Base-by-base conservation (phyloP, 2,329 filamentous ascomycete species). In the Colletotrichum lentis region DNA sequence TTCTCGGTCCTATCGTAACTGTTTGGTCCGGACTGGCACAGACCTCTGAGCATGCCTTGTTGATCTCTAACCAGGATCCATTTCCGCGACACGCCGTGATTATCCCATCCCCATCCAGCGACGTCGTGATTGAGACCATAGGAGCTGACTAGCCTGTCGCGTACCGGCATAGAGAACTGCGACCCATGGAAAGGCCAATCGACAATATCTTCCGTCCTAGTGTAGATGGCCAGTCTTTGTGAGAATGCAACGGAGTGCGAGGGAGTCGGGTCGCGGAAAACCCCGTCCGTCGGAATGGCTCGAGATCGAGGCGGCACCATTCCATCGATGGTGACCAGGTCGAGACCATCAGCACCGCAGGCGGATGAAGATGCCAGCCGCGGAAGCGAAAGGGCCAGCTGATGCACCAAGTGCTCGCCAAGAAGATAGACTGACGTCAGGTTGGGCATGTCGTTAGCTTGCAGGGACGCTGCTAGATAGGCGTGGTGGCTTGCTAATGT, bases 341-440 rank as follows among this genome's bases (percentile, higher is more conserved):
- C 22, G 12, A 49, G 10, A 46, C 1, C 20, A 49, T 2, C 12
- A 11, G 6, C 46, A 24, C 6, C 10, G 20, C 46, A 49, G 12
- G 20, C 12, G 1, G 8, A 24, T 27, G 22, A 5, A 16, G 8
- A 49, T 27, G 22, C 20, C 20, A 49, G 20, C 22, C 8, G 46
- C 6, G 46, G 46, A 16, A 2, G 6, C 46, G 20, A 27, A 2
- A 27, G 22, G 10, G 2, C 85, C 8, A 97, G 86, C 8, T 90
- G 85, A 72, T 97, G 93, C 1, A 93, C 89, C 76, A 97, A 97
- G 57, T 87, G 84, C 27, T 90, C 87, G 74, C 97, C 93, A 58
- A 93, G 91, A 22, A 97, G 95, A 76, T 96, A 97, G 8, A 97
- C 85, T 24, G 90, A 87, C 41, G 85, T 85, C 10, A 98, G 84